Conservation (phyloP, 805 yeast species). For the Saitoella complicata region DNA sequence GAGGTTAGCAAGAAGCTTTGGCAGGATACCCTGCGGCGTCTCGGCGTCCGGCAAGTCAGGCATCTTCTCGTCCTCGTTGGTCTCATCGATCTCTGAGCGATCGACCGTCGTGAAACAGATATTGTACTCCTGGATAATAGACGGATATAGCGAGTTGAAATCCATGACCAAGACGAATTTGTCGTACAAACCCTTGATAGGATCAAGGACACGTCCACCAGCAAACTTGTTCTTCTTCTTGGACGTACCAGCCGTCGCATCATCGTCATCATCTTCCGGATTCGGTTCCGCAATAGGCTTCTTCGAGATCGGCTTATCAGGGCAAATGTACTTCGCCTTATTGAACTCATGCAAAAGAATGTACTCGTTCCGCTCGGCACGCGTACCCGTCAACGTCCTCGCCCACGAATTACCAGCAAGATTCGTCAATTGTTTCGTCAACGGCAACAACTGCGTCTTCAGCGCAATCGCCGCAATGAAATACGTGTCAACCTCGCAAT, state of each 20-base stretch:
- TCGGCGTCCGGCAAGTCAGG: conserved; percentile 53
- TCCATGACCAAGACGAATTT: conserved; percentile 88
- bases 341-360: conserved; percentile 84
- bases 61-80: conserved; percentile 37
- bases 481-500: conserved; percentile 47
- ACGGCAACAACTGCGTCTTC: conserved; percentile 66
- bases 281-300: conserved; percentile 16
- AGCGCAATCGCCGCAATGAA: conserved; percentile 68
- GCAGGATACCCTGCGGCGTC: conserved; percentile 63
- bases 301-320: conserved; percentile 44
- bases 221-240: conserved; percentile 61
- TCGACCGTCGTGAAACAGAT: conserved; percentile 94
- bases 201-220: conserved; percentile 94
- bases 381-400: conserved; percentile 81
- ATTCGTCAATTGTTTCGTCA: conserved; percentile 80
- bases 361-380: conserved; percentile 91
- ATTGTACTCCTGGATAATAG: conserved; percentile 91
- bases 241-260: conserved; percentile 21
- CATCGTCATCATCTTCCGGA: conserved; percentile 22
- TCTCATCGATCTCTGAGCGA: conserved; percentile 27
- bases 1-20: conserved; percentile 62
- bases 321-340: conserved; percentile 64
- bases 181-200: conserved; percentile 86
- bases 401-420: conserved; percentile 97
- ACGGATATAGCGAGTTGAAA: conserved; percentile 92